Evolutionary conservation across 148 eudicot species (phyloP).

Genomic region (Polygonum maritimum): DNA sequence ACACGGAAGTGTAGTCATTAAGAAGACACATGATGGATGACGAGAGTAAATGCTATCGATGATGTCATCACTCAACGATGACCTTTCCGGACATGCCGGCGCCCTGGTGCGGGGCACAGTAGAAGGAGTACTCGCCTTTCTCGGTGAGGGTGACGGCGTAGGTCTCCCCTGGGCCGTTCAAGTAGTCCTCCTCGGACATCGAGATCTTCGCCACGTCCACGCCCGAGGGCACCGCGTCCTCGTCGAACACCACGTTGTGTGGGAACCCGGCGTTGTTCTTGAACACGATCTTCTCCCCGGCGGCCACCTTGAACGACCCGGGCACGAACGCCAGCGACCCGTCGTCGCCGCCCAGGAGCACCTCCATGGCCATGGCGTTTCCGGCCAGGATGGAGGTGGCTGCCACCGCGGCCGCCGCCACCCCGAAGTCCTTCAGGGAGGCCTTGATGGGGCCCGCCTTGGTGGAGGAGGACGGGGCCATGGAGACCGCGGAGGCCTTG

Average conservation of each 20-base stretch:
- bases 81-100: conserved; percentile 96
- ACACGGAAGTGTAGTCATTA: not conserved
- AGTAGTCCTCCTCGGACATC: conserved; percentile 61
- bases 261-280: conserved; percentile 96
- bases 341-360: conserved; percentile 55
- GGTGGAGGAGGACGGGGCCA: conserved; percentile 26
- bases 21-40: not conserved
- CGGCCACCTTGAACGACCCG: conserved; percentile 26
- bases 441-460: conserved; percentile 34
- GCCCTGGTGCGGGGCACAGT: conserved; percentile 93
- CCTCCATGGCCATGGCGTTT: conserved; percentile 69
- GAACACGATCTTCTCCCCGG: conserved; percentile 77
- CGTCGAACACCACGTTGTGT: conserved; percentile 84
- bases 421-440: conserved; percentile 54
- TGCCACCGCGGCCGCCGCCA: conserved; percentile 48
- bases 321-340: conserved; percentile 63
- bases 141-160: conserved; percentile 61
- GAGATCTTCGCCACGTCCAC: conserved; percentile 63
- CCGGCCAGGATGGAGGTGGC: conserved; percentile 57
- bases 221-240: conserved; percentile 71
- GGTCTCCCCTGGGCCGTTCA: conserved; percentile 62
- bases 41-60: no score
- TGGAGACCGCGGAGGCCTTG: conserved; percentile 5
- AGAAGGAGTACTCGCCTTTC: conserved; percentile 75
- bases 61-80: conserved; percentile 43